Evolutionary conservation across 1,139 yeast genomes (phyloP).

Genomic region (Pichia sp.): DNA sequence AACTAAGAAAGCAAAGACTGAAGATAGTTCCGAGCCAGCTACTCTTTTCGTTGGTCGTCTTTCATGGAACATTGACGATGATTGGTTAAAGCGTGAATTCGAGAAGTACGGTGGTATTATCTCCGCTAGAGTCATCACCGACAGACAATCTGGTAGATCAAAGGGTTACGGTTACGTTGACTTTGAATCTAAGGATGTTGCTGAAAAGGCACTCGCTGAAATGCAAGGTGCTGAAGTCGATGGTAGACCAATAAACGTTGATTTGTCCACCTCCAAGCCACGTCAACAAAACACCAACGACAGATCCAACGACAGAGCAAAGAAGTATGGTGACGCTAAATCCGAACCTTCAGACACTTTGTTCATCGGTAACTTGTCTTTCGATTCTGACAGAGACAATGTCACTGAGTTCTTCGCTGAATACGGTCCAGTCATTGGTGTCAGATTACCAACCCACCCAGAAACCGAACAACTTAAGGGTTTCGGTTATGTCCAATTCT

Average conservation of each 20-base stretch:
- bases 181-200: slow-evolving; percentile 68
- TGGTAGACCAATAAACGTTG: slow-evolving; percentile 94
- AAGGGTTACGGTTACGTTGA: slow-evolving; percentile 99
- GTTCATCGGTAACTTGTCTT: slow-evolving; percentile 92
- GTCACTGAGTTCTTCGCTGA: slow-evolving; percentile 69
- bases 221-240: slow-evolving; percentile 93
- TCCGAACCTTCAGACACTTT: slow-evolving; percentile 92
- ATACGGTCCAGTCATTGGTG: slow-evolving; percentile 77
- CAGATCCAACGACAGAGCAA: slow-evolving; percentile 69
- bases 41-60: slow-evolving; percentile 95
- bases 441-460: slow-evolving; percentile 96
- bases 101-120: slow-evolving; percentile 76
- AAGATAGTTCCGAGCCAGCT: slow-evolving; percentile 54
- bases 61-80: slow-evolving; percentile 96
- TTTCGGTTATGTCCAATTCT: slow-evolving; percentile 93
- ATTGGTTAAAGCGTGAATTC: slow-evolving; percentile 85
- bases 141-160: slow-evolving; percentile 87
- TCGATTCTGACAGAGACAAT: slow-evolving; percentile 77
- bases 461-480: slow-evolving; percentile 99
- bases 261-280: slow-evolving; percentile 85
- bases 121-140: slow-evolving; percentile 89
- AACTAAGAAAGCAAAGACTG: slow-evolving; percentile 34
- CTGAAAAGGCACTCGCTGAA: slow-evolving; percentile 83
- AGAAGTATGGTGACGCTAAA: slow-evolving; percentile 82
- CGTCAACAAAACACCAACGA: slow-evolving; percentile 39